Base-by-base conservation (phyloP, 1,139 yeast genomes). In the Wickerhamomyces sp. region DNA sequence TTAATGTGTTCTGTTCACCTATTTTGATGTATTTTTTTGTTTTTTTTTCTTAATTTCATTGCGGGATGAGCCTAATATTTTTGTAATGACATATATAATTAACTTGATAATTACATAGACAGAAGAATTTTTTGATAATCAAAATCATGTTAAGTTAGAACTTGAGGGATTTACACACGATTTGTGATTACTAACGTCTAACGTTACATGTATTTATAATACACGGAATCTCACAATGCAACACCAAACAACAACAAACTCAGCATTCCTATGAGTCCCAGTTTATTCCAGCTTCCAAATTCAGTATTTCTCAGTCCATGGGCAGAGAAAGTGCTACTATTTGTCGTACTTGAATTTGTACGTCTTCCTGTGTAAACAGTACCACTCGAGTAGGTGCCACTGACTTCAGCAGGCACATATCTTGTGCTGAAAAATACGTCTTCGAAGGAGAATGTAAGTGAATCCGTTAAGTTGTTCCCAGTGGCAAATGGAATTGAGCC, bases 401-500 rank as follows among this genome's bases (percentile, higher is more conserved):
- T 40, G 17, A 36, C 30, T 20, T 39, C 43, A 9, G 40, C 34
- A 18, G 51, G 47, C 3, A 44, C 33, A 53, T 29, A 9, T 43
- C 41, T 9, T 32, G 38, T n/a, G 48, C 42, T 5, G 50, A 51
- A 19, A 64, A 59, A 35, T 7, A 33, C 19, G n/a, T 28, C 30
- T 4, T 22, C 3, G 25, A 67, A 49, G 0, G 68, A 61, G 42
- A 68, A 38, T 10, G 48, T 44, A 14, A 45, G 30, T 18, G 56
- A 42, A 7, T 48, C 44, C 0, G 71, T 58, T 29, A 62, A 35
- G 45, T 63, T 67, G 34, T 61, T 64, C 2, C 58, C 37, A 5
- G 55, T 51, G 0, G 81, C 81, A 48, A 64, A 73, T 25, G 82
- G 82, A 24, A 77, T 76, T 24, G 48, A 36, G 6, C 74, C 74